phyloP scores from a whole-genome alignment of 371 early-diverging fungal species.

The Synchytrium microbalum region DNA sequence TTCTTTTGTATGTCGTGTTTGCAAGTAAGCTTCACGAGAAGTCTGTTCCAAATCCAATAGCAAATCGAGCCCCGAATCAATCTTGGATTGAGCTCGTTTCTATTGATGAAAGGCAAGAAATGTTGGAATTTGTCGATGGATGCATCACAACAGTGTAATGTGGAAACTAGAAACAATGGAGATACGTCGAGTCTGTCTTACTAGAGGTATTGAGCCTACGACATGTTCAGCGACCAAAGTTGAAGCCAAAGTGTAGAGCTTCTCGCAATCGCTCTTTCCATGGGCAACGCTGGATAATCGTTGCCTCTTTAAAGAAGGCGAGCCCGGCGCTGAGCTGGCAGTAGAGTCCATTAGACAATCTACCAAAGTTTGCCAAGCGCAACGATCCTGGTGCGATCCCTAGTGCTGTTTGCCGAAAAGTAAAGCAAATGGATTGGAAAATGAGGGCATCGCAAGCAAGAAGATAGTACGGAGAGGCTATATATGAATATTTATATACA shows the following conservation, averaged over 20 bases:
- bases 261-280: not conserved
- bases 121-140: not conserved
- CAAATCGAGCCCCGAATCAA: not conserved
- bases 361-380: too few species aligned
- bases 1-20: constrained; percentile 14
- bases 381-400: too few species aligned
- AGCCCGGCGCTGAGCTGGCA: too few species aligned
- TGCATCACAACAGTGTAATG: not conserved
- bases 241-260: not conserved
- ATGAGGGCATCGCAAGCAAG: too few species aligned
- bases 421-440: too few species aligned
- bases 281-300: not conserved
- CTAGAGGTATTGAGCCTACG: not conserved
- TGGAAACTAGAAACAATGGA: not conserved
- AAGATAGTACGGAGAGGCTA: too few species aligned
- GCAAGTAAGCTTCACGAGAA: constrained; percentile 13
- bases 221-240: not conserved
- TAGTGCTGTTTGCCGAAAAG: too few species aligned
- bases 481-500: too few species aligned
- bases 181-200: not conserved
- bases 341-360: too few species aligned
- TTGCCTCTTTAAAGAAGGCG: too few species aligned
- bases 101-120: not conserved
- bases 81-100: constrained; percentile 2
- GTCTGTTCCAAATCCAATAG: constrained; percentile 23